phyloP scores from a whole-genome alignment of 306 rosid genomes.

The Citrullus amarus region DNA sequence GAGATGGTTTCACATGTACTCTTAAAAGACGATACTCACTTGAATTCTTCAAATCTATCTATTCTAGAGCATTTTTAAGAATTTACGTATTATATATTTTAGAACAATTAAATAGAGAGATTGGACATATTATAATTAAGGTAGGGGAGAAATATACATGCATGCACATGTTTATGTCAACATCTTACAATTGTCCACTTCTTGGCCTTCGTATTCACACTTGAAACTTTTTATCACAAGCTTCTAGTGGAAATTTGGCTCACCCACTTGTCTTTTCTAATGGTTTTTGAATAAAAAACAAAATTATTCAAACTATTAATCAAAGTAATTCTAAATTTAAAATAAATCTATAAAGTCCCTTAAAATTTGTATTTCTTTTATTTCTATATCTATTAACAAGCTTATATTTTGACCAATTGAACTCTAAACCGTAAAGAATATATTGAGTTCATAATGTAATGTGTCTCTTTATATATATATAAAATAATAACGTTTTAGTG shows the following conservation, averaged over 20 bases:
- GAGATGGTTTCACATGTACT: not conserved
- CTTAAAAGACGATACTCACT: not conserved
- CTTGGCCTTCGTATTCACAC: not conserved
- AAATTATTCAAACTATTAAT: not conserved
- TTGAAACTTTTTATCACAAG: not conserved
- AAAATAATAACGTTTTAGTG: too few species aligned
- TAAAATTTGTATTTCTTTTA: too few species aligned
- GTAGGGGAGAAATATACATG: not conserved
- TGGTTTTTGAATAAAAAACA: not conserved
- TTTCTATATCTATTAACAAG: too few species aligned
- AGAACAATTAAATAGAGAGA: not conserved
- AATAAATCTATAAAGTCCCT: not conserved
- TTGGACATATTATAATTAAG: not conserved
- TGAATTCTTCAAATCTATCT: not conserved
- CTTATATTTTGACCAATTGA: too few species aligned
- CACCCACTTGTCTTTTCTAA: not conserved
- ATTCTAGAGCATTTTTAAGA: not conserved
- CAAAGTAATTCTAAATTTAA: not conserved
- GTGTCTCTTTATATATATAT: too few species aligned
- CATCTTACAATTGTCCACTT: not conserved
- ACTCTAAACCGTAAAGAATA: too few species aligned
- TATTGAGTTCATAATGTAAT: too few species aligned
- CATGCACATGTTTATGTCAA: constrained; percentile 6
- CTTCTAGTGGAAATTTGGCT: not conserved
- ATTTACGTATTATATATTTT: not conserved